Evolutionary conservation across 164 flowering plant species (phyloP), one percentile per base, ranked within the genome.

Genomic region (Brasenia schreberi): DNA sequence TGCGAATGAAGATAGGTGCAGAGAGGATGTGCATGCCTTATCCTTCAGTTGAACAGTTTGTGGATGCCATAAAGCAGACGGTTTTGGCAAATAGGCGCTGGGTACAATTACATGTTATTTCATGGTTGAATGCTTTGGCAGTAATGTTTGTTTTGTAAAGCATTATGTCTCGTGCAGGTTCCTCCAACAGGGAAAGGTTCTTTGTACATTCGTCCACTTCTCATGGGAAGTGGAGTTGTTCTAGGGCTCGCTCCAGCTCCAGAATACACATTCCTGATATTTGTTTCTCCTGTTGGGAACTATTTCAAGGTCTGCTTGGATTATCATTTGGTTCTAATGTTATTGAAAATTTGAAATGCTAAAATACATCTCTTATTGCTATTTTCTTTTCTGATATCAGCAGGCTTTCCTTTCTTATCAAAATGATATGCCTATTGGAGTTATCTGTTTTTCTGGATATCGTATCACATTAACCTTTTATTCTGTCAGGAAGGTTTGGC

Each of bases 151-250:
- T 7, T 59, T 23, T 23, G 27, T 23, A 23, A 23, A 23, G 27
- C 27, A 23, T 23, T 23, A 23, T 23, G n/a, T 69, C 27, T 2
- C 27, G 27, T 77, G 6, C 77, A 93, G 97, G 85, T 91, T 68
- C 98, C 98, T 68, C 98, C 98, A 23, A 80, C 85, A 7, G 98
- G 90, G 27, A 90, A 90, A 77, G 98, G 98, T 61, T 80, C 96
- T 2, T 58, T 94, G 58, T 94, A 94, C 68, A 59, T 90, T 45
- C 80, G 98, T 79, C 96, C 97, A 64, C 59, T 94, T 80, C 89
- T 94, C 18, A 77, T 89, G 4, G 98, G 98, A 63, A 94, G 78
- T 69, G 98, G 98, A 39, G 76, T 91, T n/a, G 67, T 85, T 52
- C 74, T 94, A 42, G 96, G 97, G 49, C 65, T 94, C 66, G 86